Conservation (phyloP, 1,284 basidiomycete species). For the Earliella scabrosa region DNA sequence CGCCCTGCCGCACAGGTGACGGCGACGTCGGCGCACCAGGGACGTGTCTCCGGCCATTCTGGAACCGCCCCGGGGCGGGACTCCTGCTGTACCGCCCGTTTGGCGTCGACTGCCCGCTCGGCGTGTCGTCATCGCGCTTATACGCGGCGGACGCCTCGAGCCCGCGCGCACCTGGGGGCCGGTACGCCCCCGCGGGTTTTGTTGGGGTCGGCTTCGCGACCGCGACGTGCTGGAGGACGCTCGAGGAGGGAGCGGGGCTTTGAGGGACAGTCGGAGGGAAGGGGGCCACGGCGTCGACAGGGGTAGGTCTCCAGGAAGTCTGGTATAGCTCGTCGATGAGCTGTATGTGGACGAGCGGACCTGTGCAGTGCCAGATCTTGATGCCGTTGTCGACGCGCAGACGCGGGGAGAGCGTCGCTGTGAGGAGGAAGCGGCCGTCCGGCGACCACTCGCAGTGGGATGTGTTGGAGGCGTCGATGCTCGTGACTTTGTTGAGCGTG, state of each 20-base stretch:
- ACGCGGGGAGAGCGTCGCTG: constrained; percentile 92
- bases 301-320: constrained; percentile 81
- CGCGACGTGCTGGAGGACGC: constrained; percentile 49
- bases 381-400: constrained; percentile 97
- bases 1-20: constrained; percentile 46
- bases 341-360: constrained; percentile 83
- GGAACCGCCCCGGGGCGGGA: constrained; percentile 53
- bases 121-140: constrained; percentile 82
- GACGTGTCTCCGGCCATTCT: constrained; percentile 52
- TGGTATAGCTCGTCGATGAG: constrained; percentile 88
- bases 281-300: constrained; percentile 63
- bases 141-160: constrained; percentile 84
- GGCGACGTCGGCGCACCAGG: constrained; percentile 68
- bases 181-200: constrained; percentile 83
- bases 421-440: constrained; percentile 91
- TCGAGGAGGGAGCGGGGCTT: constrained; percentile 73
- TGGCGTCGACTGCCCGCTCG: constrained; percentile 63
- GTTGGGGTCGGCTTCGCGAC: constrained; percentile 49
- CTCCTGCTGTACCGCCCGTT: constrained; percentile 62
- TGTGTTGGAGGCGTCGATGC: constrained; percentile 93
- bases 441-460: constrained; percentile 96
- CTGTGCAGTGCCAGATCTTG: constrained; percentile 94
- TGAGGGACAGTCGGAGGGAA: constrained; percentile 80
- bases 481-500: constrained; percentile 81
- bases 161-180: constrained; percentile 92